A percentile compares a stretch with the other conserved stretches of the same genome.
phyloP scores from a whole-genome alignment of 1,139 yeast genomes.

The Suhomyces bokatorum region DNA sequence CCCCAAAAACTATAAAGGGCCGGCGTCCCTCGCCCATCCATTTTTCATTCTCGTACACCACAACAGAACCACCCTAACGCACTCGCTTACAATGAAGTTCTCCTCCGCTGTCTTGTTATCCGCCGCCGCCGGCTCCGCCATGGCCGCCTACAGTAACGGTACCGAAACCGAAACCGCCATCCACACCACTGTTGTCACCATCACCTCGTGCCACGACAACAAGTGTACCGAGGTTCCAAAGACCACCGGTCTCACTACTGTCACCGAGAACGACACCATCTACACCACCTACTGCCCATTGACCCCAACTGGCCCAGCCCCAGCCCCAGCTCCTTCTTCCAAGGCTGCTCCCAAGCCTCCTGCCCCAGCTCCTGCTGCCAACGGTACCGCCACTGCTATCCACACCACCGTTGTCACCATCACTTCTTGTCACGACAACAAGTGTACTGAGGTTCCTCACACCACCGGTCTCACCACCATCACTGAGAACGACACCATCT shows the following conservation, averaged over 20 bases:
- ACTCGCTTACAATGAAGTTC: constrained; percentile 35
- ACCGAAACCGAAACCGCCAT: constrained; percentile 12
- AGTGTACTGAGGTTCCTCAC: constrained; percentile 23
- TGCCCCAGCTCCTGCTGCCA: not conserved
- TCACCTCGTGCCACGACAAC: constrained; percentile 47
- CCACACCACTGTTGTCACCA: constrained; percentile 30
- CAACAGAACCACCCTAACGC: constrained; percentile 20
- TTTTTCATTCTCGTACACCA: constrained; percentile 9
- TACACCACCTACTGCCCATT: constrained; percentile 19
- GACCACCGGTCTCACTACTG: constrained; percentile 43
- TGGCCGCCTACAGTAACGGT: constrained; percentile 14
- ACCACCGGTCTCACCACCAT: constrained; percentile 35
- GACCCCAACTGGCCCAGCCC: constrained; percentile 1
- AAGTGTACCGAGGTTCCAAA: constrained; percentile 35
- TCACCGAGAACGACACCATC: constrained; percentile 26
- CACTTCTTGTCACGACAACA: constrained; percentile 26
- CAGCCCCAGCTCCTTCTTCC: constrained; percentile 1
- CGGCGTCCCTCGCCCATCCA: not conserved
- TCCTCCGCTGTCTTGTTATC: constrained; percentile 25
- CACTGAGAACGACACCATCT: constrained; percentile 17
- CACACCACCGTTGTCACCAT: constrained; percentile 26
- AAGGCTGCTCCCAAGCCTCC: constrained; percentile 15
- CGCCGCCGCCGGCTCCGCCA: constrained; percentile 23
- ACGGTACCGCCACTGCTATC: constrained; percentile 16
- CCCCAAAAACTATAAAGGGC: constrained; percentile 6